Evolutionary conservation across 2,329 filamentous ascomycete genomes (phyloP), one percentile per base, ranked within the genome.

Genomic region (Sclerotinia minor): DNA sequence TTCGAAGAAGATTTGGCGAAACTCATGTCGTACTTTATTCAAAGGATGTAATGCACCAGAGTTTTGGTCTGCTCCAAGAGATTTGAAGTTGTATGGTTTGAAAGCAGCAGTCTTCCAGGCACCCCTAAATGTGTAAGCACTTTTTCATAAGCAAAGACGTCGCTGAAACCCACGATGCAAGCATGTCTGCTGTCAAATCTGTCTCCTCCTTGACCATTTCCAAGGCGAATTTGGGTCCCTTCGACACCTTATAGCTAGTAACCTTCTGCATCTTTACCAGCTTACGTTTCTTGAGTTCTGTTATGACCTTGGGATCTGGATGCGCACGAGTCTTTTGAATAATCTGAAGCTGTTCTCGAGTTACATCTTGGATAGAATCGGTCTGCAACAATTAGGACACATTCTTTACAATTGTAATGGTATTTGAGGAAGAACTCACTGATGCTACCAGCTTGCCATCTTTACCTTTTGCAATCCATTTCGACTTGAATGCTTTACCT

Each of bases 1-100:
- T 79, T 97, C 93, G 81, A 99, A 98, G 88, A 99, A 99, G 78
- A 99, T 97, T 77, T 95, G 91, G 68, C 95, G 86, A 85, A 99
- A 97, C 81, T 98, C 95, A 75, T 92, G 87, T 74, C 95, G 90
- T 75, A 98, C 94, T 83, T 98, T 98, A 82, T 93, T 97, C 73
- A 99, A 82, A 77, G 89, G 88, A 77, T 85, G 90, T 76, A 85
- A 79, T 19, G 87, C 85, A 64, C 87, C 87, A 19, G 87, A 82
- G 71, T 84, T 82, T 77, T 89, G 87, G 73, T 87, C 84, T 3
- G 84, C 81, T 29, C 87, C 87, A 47, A 89, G 80, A 3, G 84
- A 82, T 61, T 82, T 96, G 81, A 92, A 92, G 78, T 92, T 92
- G 79, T 92, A 92, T 49, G 88, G 87, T 79, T 92, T 98, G 84